phyloP scores from a whole-genome alignment of 2,329 filamentous ascomycete genomes.

The Aspergillus nomiae region DNA sequence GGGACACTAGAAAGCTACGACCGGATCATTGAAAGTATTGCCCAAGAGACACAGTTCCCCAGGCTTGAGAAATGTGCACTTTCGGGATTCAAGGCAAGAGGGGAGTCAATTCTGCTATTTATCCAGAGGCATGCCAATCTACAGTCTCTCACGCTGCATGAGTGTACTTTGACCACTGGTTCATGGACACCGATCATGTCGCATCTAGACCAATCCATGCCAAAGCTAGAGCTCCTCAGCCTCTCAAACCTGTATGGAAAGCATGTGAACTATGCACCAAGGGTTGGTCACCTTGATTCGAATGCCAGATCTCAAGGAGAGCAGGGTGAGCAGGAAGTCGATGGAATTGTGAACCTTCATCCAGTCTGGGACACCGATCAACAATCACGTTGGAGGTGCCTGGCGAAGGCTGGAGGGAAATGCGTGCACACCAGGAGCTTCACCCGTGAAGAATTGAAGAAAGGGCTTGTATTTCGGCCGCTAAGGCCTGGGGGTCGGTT shows the following conservation, averaged over 20 bases:
- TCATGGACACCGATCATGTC: constrained; percentile 5
- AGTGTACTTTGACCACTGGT: constrained; percentile 1
- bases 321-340: too few species aligned
- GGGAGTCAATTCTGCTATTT: constrained; percentile 8
- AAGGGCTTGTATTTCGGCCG: too few species aligned
- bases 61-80: constrained; percentile 2
- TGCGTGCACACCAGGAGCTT: neutral
- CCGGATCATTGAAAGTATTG: constrained; percentile 5
- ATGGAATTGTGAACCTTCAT: too few species aligned
- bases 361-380: neutral
- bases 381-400: neutral
- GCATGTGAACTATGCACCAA: too few species aligned
- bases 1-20: constrained; percentile 1
- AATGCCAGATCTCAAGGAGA: too few species aligned
- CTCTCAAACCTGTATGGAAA: too few species aligned
- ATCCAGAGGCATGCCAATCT: neutral
- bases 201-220: too few species aligned
- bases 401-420: neutral
- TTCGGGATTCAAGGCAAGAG: neutral
- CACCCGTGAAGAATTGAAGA: too few species aligned
- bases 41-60: constrained; percentile 3
- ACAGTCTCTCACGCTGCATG: neutral
- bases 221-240: too few species aligned
- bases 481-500: too few species aligned
- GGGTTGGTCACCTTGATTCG: too few species aligned